Percentiles rank a stretch among this genome's conserved stretches.
phyloP scores from a whole-genome alignment of 192 early-diverging fungal species.

The Coemansia sp. region DNA sequence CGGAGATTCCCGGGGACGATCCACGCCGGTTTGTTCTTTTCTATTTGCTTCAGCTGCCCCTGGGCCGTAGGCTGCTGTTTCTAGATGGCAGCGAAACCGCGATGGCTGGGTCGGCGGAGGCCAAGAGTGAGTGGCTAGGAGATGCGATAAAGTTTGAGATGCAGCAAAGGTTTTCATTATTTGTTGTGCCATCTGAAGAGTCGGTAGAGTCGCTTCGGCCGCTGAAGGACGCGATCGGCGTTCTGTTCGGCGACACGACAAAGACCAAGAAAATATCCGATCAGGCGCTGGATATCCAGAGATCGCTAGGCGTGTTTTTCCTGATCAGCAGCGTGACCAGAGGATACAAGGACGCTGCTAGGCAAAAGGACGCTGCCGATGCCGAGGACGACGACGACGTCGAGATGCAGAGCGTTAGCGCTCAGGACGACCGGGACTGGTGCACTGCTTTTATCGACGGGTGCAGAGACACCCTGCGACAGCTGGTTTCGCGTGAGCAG shows the following conservation, averaged over 20 bases:
- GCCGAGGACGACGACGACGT: constrained; percentile 1
- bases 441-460: constrained; percentile 18
- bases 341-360: neutral
- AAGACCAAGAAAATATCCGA: constrained; percentile 26
- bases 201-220: constrained; percentile 5
- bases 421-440: constrained; percentile 2
- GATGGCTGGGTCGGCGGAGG: neutral
- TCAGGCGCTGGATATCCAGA: constrained; percentile 31
- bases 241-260: constrained; percentile 29
- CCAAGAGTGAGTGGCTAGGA: constrained; percentile 26
- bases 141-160: constrained; percentile 40
- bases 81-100: neutral
- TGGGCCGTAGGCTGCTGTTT: neutral
- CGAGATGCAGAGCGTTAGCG: constrained; percentile 6
- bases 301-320: constrained; percentile 30
- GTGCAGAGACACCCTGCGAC: constrained; percentile 23
- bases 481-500: constrained; percentile 40
- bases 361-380: neutral
- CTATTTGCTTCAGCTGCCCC: constrained; percentile 34
- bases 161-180: constrained; percentile 39
- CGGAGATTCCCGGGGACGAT: constrained; percentile 14
- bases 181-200: constrained; percentile 23
- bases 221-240: constrained; percentile 27
- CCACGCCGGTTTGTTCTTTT: constrained; percentile 38
- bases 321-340: constrained; percentile 15